phyloP scores from a whole-genome alignment of 768 basidiomycete species.

The Auricularia auricula-judae region DNA sequence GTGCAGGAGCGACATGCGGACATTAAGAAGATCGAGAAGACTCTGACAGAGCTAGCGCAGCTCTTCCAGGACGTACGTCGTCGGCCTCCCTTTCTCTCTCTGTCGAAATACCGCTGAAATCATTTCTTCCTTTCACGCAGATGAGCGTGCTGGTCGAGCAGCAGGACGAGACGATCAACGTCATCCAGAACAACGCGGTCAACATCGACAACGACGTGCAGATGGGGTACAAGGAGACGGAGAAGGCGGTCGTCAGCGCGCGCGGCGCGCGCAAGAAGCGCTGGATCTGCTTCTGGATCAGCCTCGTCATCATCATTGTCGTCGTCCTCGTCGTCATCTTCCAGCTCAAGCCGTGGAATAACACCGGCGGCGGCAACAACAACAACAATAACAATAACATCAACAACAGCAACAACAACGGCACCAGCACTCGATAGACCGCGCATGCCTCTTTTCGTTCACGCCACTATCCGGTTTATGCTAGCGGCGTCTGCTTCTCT shows the following conservation, averaged over 20 bases:
- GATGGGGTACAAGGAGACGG: slow-evolving; percentile 60
- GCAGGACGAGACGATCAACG: slow-evolving; percentile 64
- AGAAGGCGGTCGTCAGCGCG: slow-evolving; percentile 79
- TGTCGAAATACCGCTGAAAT: no score
- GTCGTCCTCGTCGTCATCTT: slow-evolving; percentile 55
- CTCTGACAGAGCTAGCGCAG: slow-evolving; percentile 56
- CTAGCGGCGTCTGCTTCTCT: no score
- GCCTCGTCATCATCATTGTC: slow-evolving; percentile 50
- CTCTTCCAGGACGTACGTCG: slow-evolving; percentile 65
- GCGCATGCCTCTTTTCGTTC: no score
- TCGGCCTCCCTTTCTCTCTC: no score
- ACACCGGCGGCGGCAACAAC: slow-evolving; percentile 23
- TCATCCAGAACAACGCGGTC: slow-evolving; percentile 52
- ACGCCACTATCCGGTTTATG: no score
- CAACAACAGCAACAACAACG: no score
- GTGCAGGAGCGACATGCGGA: slow-evolving; percentile 39
- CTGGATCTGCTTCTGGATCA: slow-evolving; percentile 89
- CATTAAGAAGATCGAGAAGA: slow-evolving; percentile 37
- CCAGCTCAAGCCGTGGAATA: slow-evolving; percentile 24
- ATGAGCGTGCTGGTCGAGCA: slow-evolving; percentile 71
- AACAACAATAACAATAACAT: slow-evolving; percentile 21
- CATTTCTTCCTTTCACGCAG: slow-evolving; percentile 22
- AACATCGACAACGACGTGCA: slow-evolving; percentile 59
- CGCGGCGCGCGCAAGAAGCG: slow-evolving; percentile 87
- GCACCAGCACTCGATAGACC: no score